These are phyloP conservation scores for Borovskyia barvae DNA, from an alignment of 208 protist genomes.

Conservation along the genomic window DNA sequence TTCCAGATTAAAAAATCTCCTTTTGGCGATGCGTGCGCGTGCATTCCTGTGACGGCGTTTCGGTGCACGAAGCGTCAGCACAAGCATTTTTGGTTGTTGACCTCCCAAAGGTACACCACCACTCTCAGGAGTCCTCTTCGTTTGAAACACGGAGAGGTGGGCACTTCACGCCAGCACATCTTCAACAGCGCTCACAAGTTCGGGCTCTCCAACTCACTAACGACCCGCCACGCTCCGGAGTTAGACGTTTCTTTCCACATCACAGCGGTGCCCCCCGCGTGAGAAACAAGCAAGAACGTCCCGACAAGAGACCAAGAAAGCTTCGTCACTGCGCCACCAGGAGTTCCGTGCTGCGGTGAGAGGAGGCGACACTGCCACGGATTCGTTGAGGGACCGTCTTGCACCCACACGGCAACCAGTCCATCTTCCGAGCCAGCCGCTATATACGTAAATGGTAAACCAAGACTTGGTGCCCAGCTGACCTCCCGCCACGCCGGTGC, in stretches of 20 bases:
- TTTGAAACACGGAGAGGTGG: too few species aligned
- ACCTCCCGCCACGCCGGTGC: constrained; percentile 61
- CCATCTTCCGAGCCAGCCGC: constrained; percentile 77
- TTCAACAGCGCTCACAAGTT: too few species aligned
- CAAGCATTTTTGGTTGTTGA: too few species aligned
- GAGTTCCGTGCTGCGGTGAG: constrained; percentile 18
- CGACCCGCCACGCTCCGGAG: constrained; percentile 56
- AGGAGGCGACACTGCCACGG: constrained; percentile 48
- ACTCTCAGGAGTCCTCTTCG: too few species aligned
- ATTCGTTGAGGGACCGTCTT: constrained; percentile 51
- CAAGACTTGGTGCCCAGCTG: constrained; percentile 77
- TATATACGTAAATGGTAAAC: constrained; percentile 82
- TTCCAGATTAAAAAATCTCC: too few species aligned
- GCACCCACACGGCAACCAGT: constrained; percentile 71
- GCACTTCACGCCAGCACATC: too few species aligned
- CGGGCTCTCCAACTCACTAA: constrained; percentile 47
- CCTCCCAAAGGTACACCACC: too few species aligned
- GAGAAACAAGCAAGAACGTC: constrained; percentile 78
- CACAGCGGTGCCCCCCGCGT: constrained; percentile 63
- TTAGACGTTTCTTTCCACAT: constrained; percentile 73
- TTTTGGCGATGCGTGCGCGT: too few species aligned
- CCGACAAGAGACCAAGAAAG: constrained; percentile 85
- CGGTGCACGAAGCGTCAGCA: too few species aligned
- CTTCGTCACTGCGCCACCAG: constrained; percentile 52
- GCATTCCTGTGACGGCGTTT: too few species aligned